Evolutionary conservation across 169 alveolate species (phyloP).

Genomic region (Eimeria maxima): DNA sequence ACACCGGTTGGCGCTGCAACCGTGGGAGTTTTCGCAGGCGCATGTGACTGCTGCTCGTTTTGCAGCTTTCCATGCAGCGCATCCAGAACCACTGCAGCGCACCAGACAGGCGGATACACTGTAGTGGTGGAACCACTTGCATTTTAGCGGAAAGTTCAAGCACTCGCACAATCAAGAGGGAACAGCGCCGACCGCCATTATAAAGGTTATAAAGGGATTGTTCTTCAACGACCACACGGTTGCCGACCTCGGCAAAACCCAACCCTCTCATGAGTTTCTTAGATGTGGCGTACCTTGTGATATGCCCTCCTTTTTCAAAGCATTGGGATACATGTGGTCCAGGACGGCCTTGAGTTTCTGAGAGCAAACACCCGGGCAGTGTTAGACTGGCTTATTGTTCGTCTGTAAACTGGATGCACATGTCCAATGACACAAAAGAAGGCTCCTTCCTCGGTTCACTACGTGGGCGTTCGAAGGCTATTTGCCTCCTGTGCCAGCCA

Average conservation of each 20-base stretch:
- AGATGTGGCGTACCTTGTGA: slow-evolving; percentile 9
- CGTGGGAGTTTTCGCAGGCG: not conserved
- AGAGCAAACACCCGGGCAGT: not conserved
- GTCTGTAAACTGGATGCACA: not conserved
- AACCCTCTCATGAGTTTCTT: not conserved
- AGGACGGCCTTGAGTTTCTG: slow-evolving; percentile 71
- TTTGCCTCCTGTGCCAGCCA: not conserved
- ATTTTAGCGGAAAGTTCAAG: not conserved
- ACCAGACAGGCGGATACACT: not conserved
- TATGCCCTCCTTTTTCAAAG: slow-evolving; percentile 61
- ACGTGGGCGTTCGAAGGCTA: not conserved
- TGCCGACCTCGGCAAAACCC: not conserved
- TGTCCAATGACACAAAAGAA: not conserved
- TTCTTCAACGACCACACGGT: not conserved
- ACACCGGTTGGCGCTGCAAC: not conserved
- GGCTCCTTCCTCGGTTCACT: not conserved
- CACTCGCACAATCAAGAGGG: not conserved
- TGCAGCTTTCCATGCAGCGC: slow-evolving; percentile 75
- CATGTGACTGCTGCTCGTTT: slow-evolving; percentile 9
- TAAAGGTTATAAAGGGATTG: no score
- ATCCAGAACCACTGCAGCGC: slow-evolving; percentile 69
- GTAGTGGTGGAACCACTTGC: not conserved
- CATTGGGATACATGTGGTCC: slow-evolving; percentile 64
- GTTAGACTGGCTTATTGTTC: not conserved
- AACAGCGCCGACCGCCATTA: not conserved